Conservation (phyloP, 2,329 filamentous ascomycete species). For the Apiospora marii region DNA sequence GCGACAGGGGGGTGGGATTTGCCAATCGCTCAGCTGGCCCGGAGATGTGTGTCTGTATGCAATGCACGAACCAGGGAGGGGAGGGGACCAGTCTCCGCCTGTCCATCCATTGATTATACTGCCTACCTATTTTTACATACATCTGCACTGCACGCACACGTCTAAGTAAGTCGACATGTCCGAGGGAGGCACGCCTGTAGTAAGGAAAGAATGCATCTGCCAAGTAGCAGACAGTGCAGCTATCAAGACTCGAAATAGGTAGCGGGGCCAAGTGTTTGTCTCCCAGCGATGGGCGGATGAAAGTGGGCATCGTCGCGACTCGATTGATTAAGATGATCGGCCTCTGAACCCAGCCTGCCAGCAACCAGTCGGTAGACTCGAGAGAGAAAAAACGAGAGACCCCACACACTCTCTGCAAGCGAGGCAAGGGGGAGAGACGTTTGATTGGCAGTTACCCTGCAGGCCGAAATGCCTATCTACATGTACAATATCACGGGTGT, state of each 20-base stretch:
- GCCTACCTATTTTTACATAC: not conserved
- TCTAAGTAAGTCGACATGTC: not conserved
- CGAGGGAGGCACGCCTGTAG: not conserved
- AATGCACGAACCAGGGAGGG: not conserved
- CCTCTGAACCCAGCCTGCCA: not conserved
- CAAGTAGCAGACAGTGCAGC: not conserved
- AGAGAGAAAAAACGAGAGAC: not conserved
- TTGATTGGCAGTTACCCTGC: not conserved
- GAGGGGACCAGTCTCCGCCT: not conserved
- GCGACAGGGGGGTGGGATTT: not conserved
- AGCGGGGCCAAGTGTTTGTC: not conserved
- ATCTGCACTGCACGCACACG: not conserved
- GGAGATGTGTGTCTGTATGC: not conserved
- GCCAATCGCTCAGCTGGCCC: not conserved
- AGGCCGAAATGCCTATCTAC: not conserved
- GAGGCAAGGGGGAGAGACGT: not conserved
- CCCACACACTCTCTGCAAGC: slow-evolving; percentile 1
- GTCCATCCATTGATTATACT: not conserved
- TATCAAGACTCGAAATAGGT: not conserved
- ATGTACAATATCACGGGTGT: not conserved
- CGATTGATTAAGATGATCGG: slow-evolving; percentile 10
- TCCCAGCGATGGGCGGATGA: not conserved
- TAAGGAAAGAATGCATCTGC: not conserved
- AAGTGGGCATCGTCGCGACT: not conserved
- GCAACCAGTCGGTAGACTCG: not conserved